phyloP scores from a whole-genome alignment of 371 early-diverging fungal genomes.

The Basidiobolus meristosporus region DNA sequence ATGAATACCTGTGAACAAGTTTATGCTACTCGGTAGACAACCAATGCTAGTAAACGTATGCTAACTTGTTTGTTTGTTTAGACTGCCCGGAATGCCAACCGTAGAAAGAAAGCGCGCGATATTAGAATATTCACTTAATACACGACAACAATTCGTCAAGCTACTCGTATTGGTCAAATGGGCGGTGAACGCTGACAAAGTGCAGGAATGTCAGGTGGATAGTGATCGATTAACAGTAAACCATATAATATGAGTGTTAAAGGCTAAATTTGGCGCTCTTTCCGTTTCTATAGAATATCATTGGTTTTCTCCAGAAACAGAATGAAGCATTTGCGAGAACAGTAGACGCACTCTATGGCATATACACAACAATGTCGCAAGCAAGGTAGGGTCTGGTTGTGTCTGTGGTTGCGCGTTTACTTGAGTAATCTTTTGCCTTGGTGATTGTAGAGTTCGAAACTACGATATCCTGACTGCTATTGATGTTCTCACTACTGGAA shows the following conservation, averaged over 20 bases:
- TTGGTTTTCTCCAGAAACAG: slow-evolving; percentile 48
- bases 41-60: too few relatives aligned
- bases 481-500: slow-evolving; percentile 52
- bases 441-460: slow-evolving; percentile 27
- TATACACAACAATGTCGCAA: slow-evolving; percentile 33
- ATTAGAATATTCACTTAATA: slow-evolving; percentile 28
- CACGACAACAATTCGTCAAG: slow-evolving; percentile 36
- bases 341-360: slow-evolving; percentile 42
- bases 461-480: slow-evolving; percentile 56
- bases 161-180: slow-evolving; percentile 46
- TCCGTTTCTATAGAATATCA: slow-evolving; percentile 32
- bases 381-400: slow-evolving; percentile 15
- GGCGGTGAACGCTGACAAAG: slow-evolving; percentile 44
- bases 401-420: neutral
- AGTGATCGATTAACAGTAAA: neutral
- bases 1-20: too few relatives aligned
- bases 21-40: too few relatives aligned
- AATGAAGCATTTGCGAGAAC: slow-evolving; percentile 43
- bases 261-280: too few relatives aligned
- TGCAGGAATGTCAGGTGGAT: slow-evolving; percentile 51
- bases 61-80: slow-evolving; percentile 6
- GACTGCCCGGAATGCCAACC: slow-evolving; percentile 31
- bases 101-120: slow-evolving; percentile 30
- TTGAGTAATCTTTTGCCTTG: neutral
- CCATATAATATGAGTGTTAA: neutral